These are phyloP conservation scores for Penicillium sp. DNA, from an alignment of 2,329 filamentous ascomycete species.

Conservation along the genomic window DNA sequence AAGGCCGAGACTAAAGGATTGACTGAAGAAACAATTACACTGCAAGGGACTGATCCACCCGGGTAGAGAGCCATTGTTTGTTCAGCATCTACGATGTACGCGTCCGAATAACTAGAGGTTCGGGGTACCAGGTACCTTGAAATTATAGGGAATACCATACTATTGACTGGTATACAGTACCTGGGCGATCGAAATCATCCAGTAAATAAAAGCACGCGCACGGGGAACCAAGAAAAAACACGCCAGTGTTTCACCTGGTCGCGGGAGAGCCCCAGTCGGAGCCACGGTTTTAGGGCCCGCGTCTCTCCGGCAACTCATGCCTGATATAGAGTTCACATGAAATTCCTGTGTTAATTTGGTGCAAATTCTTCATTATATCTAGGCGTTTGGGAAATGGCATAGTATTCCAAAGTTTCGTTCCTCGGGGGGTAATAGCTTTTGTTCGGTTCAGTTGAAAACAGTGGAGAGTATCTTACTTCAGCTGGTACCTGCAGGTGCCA, in stretches of 20 bases:
- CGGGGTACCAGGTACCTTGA: not conserved
- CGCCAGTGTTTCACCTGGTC: conserved; percentile 27
- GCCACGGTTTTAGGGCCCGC: conserved; percentile 1
- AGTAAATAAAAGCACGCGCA: conserved; percentile 11
- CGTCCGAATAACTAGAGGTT: not conserved
- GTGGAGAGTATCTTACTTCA: not conserved
- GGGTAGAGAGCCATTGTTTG: not conserved
- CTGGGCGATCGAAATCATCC: not conserved
- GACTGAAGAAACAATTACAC: not conserved
- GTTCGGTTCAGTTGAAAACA: not conserved
- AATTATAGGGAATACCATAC: not conserved
- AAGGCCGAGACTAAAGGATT: conserved; percentile 1
- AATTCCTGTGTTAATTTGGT: not conserved
- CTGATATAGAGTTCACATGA: not conserved
- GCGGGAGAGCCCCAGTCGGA: conserved; percentile 9
- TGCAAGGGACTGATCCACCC: conserved; percentile 2
- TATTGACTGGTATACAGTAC: conserved; percentile 9
- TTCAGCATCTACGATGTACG: not conserved
- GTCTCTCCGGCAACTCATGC: conserved; percentile 27
- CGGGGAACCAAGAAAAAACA: conserved; percentile 15
- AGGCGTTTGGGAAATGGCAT: not conserved
- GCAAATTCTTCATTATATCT: not conserved
- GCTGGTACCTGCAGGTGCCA: not conserved
- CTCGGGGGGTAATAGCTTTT: not conserved
- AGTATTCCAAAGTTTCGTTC: not conserved